Evolutionary conservation across 495 filamentous ascomycete genomes (phyloP).

Genomic region (Neurospora sublineolata): DNA sequence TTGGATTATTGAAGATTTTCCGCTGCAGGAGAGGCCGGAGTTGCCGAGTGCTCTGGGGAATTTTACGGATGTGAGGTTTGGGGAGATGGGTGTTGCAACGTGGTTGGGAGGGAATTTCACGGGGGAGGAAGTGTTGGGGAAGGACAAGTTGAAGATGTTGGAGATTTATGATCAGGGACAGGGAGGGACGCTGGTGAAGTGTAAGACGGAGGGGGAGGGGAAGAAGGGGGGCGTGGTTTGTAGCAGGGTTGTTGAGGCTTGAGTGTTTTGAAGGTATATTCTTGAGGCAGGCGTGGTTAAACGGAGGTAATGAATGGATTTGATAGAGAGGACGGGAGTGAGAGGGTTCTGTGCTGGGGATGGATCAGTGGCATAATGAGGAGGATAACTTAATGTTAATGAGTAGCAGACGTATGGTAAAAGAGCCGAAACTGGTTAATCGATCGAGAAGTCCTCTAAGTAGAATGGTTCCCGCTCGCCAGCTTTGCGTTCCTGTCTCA

Average conservation of each 20-base stretch:
- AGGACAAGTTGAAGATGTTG: conserved; percentile 5
- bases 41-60: conserved; percentile 17
- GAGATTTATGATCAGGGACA: conserved; percentile 13
- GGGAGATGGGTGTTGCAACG: conserved; percentile 1
- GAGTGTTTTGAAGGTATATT: not conserved
- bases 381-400: not conserved
- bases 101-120: not conserved
- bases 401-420: not conserved
- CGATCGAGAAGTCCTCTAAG: not conserved
- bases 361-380: not conserved
- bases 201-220: conserved; percentile 5
- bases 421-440: not conserved
- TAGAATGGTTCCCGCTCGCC: not conserved
- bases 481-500: not conserved
- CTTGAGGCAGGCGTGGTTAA: not conserved
- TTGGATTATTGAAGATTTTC: conserved; percentile 20
- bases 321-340: conserved; percentile 1
- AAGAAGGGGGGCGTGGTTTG: not conserved
- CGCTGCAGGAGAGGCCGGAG: conserved; percentile 7
- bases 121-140: not conserved
- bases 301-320: not conserved
- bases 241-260: not conserved
- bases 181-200: conserved; percentile 18
- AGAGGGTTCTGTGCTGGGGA: not conserved
- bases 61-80: conserved; percentile 13